These are phyloP conservation scores for Elsinoe ampelina DNA, from an alignment of 2,329 filamentous ascomycete genomes.

Conservation along the genomic window DNA sequence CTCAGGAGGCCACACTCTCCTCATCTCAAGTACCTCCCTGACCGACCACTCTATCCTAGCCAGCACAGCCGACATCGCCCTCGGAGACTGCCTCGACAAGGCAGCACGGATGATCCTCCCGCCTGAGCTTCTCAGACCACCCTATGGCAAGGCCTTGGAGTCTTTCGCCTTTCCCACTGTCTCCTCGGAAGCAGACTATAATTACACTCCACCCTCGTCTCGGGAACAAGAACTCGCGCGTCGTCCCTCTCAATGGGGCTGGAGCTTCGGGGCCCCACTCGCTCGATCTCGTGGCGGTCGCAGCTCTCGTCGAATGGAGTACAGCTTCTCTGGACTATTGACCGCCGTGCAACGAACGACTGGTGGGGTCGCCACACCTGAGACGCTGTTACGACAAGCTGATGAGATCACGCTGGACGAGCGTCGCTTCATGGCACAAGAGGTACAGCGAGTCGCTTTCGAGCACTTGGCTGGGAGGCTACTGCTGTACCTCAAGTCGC, in stretches of 20 bases:
- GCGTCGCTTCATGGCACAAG: constrained; percentile 58
- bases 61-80: constrained; percentile 66
- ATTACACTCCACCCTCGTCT: constrained; percentile 51
- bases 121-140: constrained; percentile 50
- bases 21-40: constrained; percentile 63
- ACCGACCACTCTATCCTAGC: constrained; percentile 65
- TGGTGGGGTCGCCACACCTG: constrained; percentile 22
- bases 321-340: constrained; percentile 66
- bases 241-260: constrained; percentile 46
- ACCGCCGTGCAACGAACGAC: constrained; percentile 50
- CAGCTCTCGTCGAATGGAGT: constrained; percentile 44
- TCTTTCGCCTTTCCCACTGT: constrained; percentile 59
- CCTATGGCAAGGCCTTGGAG: constrained; percentile 76
- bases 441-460: constrained; percentile 72
- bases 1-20: constrained; percentile 84
- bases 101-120: constrained; percentile 69
- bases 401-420: constrained; percentile 46
- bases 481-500: constrained; percentile 39
- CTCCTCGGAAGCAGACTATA: constrained; percentile 31
- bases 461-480: constrained; percentile 75
- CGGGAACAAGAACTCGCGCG: constrained; percentile 50
- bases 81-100: constrained; percentile 88
- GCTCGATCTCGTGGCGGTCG: constrained; percentile 39
- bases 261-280: constrained; percentile 62
- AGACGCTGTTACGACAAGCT: constrained; percentile 23